Conservation (phyloP, 257 asterid species). For the Solanum sparsipilum region DNA sequence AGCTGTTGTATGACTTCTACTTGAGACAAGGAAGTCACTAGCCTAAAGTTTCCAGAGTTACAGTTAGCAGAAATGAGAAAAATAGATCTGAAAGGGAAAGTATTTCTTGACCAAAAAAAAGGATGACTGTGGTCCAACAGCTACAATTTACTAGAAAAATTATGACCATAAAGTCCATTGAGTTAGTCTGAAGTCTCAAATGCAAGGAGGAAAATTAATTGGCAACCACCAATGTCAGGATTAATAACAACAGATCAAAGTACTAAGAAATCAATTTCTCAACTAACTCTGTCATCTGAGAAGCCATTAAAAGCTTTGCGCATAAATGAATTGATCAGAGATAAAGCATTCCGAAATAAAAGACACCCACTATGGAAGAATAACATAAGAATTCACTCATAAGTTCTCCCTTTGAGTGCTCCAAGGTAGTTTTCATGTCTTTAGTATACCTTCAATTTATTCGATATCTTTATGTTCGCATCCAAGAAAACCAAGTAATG, state of each 20-base stretch:
- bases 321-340: not conserved
- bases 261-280: not conserved
- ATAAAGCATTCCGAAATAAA: not conserved
- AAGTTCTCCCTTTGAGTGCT: not conserved
- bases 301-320: not conserved
- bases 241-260: not conserved
- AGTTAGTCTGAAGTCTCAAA: not conserved
- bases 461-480: not conserved
- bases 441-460: not conserved
- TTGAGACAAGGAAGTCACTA: slow-evolving; percentile 72
- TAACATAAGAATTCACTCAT: not conserved
- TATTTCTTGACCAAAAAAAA: not conserved
- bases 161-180: not conserved
- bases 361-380: not conserved
- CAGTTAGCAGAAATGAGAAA: not conserved
- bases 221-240: not conserved
- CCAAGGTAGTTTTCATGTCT: not conserved
- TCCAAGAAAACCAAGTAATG: not conserved
- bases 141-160: not conserved
- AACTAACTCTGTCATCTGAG: not conserved
- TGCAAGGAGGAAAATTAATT: not conserved
- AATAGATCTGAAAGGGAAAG: not conserved
- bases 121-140: not conserved
- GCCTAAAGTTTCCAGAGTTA: slow-evolving; percentile 42
- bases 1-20: slow-evolving; percentile 45